Evolutionary conservation across 2,329 filamentous ascomycete genomes (phyloP).

Genomic region (Alternaria sp.): DNA sequence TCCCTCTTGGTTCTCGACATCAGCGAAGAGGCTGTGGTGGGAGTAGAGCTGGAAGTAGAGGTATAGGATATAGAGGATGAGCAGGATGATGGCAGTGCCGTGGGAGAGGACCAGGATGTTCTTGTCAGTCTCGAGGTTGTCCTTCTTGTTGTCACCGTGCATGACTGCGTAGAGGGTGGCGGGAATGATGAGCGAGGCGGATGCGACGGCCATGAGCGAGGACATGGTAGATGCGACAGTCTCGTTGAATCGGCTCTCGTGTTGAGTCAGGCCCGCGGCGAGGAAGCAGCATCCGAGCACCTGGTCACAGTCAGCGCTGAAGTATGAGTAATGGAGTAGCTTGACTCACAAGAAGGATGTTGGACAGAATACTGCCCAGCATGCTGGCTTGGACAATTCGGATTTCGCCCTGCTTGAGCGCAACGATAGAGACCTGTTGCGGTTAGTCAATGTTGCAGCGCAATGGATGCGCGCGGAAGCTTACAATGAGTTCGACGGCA

Average conservation of each 20-base stretch:
- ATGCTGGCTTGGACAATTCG: slow-evolving; percentile 97
- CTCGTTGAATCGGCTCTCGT: slow-evolving; percentile 66
- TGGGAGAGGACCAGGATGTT: slow-evolving; percentile 59
- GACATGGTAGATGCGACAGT: slow-evolving; percentile 81
- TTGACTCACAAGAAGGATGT: slow-evolving; percentile 74
- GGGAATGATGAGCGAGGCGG: slow-evolving; percentile 61
- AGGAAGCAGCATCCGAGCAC: slow-evolving; percentile 62
- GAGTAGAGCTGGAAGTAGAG: slow-evolving; percentile 62
- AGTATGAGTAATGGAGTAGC: slow-evolving; percentile 23
- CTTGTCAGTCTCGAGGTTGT: slow-evolving; percentile 51
- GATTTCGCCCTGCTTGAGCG: slow-evolving; percentile 83
- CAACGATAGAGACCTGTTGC: slow-evolving; percentile 84
- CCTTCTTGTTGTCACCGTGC: slow-evolving; percentile 44
- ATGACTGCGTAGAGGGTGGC: slow-evolving; percentile 60
- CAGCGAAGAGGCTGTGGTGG: slow-evolving; percentile 57
- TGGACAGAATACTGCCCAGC: slow-evolving; percentile 94
- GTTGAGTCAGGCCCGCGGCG: slow-evolving; percentile 54
- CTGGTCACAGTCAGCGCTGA: slow-evolving; percentile 58
- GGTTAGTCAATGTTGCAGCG: slow-evolving; percentile 8
- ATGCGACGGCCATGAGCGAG: slow-evolving; percentile 64
- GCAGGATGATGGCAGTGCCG: slow-evolving; percentile 61
- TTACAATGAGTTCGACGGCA: slow-evolving; percentile 78
- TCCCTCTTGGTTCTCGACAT: slow-evolving; percentile 40
- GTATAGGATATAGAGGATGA: slow-evolving; percentile 61
- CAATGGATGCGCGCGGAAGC: slow-evolving; percentile 5